Evolutionary conservation across 345 rosid species (phyloP).

Genomic region (Dovyalis caffra): DNA sequence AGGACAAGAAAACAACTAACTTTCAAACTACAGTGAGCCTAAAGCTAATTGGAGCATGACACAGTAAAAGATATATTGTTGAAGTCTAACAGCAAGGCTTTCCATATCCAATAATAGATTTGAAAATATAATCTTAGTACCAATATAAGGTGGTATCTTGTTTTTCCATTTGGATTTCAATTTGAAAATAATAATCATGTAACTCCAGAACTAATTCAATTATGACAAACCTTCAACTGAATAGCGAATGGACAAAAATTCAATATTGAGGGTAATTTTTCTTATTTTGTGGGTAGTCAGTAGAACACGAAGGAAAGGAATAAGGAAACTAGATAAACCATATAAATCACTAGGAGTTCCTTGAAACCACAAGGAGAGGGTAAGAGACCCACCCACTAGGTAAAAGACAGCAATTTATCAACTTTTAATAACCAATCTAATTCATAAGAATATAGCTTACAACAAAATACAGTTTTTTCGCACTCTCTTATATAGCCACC

Average conservation of each 20-base stretch:
- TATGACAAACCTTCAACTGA: not conserved
- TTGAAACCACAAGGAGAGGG: too few species aligned
- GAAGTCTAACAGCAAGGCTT: not conserved
- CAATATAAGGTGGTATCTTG: not conserved
- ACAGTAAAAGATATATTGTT: not conserved
- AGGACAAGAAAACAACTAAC: not conserved
- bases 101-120: not conserved
- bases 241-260: not conserved
- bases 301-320: not conserved
- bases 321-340: too few species aligned
- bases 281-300: not conserved
- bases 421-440: too few species aligned
- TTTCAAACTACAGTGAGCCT: not conserved
- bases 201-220: not conserved
- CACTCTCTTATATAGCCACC: too few species aligned
- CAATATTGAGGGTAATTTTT: not conserved
- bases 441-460: too few species aligned
- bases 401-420: too few species aligned
- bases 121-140: not conserved
- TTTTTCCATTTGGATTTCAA: not conserved
- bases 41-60: not conserved
- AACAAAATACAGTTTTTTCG: too few species aligned
- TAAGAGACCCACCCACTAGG: too few species aligned
- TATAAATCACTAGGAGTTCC: too few species aligned
- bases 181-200: not conserved